Evolutionary conservation across 768 basidiomycete genomes (phyloP).

Genomic region (Lyophyllum decastes): DNA sequence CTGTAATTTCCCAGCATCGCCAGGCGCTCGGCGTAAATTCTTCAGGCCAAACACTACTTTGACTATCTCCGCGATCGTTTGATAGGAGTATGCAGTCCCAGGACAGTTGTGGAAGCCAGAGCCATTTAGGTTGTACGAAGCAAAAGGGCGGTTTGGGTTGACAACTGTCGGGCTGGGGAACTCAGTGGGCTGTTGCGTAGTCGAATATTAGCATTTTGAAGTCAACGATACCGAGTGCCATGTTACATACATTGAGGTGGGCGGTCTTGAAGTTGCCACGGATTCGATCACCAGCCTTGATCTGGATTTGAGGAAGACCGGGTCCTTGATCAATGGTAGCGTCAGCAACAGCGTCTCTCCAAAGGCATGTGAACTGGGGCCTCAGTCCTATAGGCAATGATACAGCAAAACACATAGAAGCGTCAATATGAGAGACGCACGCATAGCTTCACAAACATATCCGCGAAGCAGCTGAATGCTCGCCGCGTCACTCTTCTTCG

Average conservation of each 20-base stretch:
- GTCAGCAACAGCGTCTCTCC: constrained; percentile 34
- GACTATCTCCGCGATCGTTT: constrained; percentile 44
- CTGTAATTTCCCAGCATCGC: constrained; percentile 38
- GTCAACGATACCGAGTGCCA: not conserved
- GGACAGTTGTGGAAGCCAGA: constrained; percentile 43
- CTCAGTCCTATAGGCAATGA: constrained; percentile 28
- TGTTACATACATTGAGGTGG: constrained; percentile 38
- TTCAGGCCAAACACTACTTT: constrained; percentile 43
- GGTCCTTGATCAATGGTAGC: constrained; percentile 35
- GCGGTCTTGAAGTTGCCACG: constrained; percentile 44
- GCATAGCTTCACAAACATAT: constrained; percentile 53
- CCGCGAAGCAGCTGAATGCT: constrained; percentile 41
- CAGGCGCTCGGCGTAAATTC: constrained; percentile 49
- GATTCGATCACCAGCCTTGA: constrained; percentile 43
- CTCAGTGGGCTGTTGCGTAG: constrained; percentile 31
- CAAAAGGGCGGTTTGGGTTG: constrained; percentile 37
- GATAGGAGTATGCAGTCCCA: constrained; percentile 35
- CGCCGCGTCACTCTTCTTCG: constrained; percentile 30
- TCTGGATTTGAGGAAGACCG: constrained; percentile 30
- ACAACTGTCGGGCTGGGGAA: constrained; percentile 43
- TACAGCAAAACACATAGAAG: not conserved
- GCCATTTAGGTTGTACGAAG: constrained; percentile 30
- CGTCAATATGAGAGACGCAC: constrained; percentile 27
- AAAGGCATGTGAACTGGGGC: constrained; percentile 44
- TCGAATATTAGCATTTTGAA: not conserved